Conservation (phyloP, 2,329 filamentous ascomycete genomes). For the Diplodia corticola region DNA sequence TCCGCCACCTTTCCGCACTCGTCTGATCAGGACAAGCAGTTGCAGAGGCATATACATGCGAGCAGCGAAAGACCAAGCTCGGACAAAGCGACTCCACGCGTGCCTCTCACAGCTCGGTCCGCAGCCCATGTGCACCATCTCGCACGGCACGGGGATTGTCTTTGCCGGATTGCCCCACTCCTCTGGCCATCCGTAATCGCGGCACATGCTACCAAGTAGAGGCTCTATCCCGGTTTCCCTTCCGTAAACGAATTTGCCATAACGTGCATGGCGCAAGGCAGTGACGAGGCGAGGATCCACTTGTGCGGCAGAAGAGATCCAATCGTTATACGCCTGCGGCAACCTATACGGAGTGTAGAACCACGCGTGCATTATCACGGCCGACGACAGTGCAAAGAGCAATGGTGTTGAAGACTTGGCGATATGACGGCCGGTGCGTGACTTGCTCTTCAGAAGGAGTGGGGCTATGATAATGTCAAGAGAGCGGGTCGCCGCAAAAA, state of each 20-base stretch:
- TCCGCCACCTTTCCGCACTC: slow-evolving; percentile 22
- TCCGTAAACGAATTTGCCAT: slow-evolving; percentile 68
- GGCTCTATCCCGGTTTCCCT: slow-evolving; percentile 68
- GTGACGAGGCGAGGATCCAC: slow-evolving; percentile 74
- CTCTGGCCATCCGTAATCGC: slow-evolving; percentile 67
- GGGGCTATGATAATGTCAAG: slow-evolving; percentile 66
- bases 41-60: slow-evolving; percentile 76
- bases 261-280: slow-evolving; percentile 67
- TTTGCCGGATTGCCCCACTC: slow-evolving; percentile 70
- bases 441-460: slow-evolving; percentile 27
- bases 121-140: slow-evolving; percentile 78
- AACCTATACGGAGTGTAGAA: slow-evolving; percentile 73
- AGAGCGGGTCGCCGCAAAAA: slow-evolving; percentile 74
- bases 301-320: slow-evolving; percentile 76
- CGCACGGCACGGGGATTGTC: slow-evolving; percentile 74
- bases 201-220: slow-evolving; percentile 70
- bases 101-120: slow-evolving; percentile 73
- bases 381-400: slow-evolving; percentile 70
- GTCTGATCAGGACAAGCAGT: slow-evolving; percentile 41
- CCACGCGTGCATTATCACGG: slow-evolving; percentile 86
- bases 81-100: slow-evolving; percentile 65
- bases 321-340: slow-evolving; percentile 73
- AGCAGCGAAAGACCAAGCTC: slow-evolving; percentile 73
- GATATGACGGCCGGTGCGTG: slow-evolving; percentile 54
- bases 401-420: slow-evolving; percentile 46